These are phyloP conservation scores for Penicillium soppii DNA, from an alignment of 495 filamentous ascomycete species.

Conservation along the genomic window DNA sequence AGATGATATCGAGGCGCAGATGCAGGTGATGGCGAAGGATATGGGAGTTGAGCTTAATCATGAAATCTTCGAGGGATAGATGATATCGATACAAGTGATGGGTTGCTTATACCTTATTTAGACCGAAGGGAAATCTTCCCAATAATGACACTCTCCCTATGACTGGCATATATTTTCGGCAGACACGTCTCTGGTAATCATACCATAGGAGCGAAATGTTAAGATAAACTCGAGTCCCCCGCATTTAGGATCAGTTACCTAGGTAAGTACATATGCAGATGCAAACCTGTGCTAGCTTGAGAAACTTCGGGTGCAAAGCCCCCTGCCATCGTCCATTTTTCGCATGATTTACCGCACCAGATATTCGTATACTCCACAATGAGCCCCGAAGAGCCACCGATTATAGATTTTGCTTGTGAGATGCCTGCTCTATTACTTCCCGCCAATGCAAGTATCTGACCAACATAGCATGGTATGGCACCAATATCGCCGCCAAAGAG, in stretches of 20 bases:
- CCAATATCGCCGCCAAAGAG: constrained; percentile 5
- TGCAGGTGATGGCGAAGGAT: constrained; percentile 84
- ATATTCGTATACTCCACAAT: not conserved
- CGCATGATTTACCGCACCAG: no score
- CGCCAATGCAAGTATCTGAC: not conserved
- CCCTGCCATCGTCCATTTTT: no score
- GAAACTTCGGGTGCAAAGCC: no score
- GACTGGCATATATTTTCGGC: no score
- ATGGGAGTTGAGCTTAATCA: constrained; percentile 90
- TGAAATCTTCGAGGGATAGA: constrained; percentile 79
- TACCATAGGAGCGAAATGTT: no score
- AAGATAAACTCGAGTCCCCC: no score
- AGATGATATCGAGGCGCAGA: constrained; percentile 83
- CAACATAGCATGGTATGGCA: constrained; percentile 14
- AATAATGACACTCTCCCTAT: constrained; percentile 1
- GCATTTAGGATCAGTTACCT: no score
- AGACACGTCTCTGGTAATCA: no score
- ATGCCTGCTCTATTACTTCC: not conserved
- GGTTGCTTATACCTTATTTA: not conserved
- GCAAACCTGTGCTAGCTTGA: no score
- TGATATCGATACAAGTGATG: no score
- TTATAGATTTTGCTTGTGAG: constrained; percentile 18
- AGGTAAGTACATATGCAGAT: no score
- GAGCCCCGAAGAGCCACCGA: constrained; percentile 7
- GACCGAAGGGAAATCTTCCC: not conserved